Conservation (phyloP, 2,329 filamentous ascomycete genomes). For the Elsinoe fawcettii region DNA sequence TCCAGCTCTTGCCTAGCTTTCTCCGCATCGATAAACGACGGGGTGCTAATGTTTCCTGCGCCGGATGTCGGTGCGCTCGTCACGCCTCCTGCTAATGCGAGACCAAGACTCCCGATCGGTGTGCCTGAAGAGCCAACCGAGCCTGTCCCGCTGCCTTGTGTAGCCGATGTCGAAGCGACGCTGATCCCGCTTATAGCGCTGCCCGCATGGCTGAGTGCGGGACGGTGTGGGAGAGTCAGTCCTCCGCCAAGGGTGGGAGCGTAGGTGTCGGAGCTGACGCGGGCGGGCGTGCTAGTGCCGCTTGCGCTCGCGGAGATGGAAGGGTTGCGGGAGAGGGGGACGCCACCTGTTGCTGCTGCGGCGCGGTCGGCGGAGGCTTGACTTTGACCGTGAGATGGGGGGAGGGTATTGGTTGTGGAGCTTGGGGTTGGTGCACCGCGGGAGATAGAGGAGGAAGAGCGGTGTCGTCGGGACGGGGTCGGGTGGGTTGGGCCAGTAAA, state of each 20-base stretch:
- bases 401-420: conserved; percentile 19
- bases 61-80: conserved; percentile 17
- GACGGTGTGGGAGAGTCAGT: conserved; percentile 28
- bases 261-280: conserved; percentile 25
- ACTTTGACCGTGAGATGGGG: conserved; percentile 23
- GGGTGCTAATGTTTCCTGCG: conserved; percentile 19
- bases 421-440: conserved; percentile 17
- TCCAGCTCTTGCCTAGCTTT: conserved; percentile 40
- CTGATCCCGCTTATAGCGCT: not conserved
- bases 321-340: conserved; percentile 26
- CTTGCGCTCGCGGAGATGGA: conserved; percentile 25
- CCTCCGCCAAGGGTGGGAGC: conserved; percentile 17
- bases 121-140: conserved; percentile 20
- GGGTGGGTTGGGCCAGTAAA: conserved; percentile 45
- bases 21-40: conserved; percentile 34
- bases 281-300: conserved; percentile 30
- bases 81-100: conserved; percentile 17
- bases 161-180: conserved; percentile 16
- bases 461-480: conserved; percentile 48
- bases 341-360: conserved; percentile 24
- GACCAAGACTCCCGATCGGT: not conserved
- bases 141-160: conserved; percentile 20
- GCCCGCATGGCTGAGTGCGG: conserved; percentile 25
- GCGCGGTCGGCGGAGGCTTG: conserved; percentile 32
- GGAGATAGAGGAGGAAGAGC: conserved; percentile 23